Conservation (phyloP, 192 early-diverging fungal species). For the Podila verticillata region DNA sequence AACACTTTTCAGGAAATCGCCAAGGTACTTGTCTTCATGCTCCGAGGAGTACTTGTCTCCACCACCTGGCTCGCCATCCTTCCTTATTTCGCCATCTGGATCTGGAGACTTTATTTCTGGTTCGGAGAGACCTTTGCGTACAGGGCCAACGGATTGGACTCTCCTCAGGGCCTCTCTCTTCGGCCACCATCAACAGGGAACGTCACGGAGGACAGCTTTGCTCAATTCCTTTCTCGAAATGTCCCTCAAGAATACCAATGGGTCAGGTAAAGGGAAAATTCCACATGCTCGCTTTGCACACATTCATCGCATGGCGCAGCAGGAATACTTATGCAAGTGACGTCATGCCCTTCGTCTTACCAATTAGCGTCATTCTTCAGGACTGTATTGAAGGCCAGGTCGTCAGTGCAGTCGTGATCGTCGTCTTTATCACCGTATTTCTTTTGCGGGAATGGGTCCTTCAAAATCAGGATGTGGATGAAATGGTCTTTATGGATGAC, state of each 20-base stretch:
- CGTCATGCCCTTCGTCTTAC: background rate
- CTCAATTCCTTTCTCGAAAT: constrained; percentile 24
- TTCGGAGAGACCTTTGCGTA: constrained; percentile 67
- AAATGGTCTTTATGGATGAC: constrained; percentile 8
- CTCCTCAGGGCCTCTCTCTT: constrained; percentile 6
- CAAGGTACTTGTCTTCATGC: constrained; percentile 52
- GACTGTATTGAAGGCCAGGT: constrained; percentile 90
- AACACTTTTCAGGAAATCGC: constrained; percentile 57
- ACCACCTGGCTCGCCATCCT: constrained; percentile 84
- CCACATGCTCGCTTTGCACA: too few species aligned
- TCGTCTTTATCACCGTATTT: constrained; percentile 83
- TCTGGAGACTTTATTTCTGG: constrained; percentile 89
- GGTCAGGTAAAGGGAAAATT: constrained; percentile 24
- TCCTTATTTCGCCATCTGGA: constrained; percentile 85
- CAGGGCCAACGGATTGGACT: constrained; percentile 35
- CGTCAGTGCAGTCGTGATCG: constrained; percentile 76
- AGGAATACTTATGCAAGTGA: background rate
- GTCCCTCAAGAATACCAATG: constrained; percentile 30
- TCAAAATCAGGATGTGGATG: constrained; percentile 63
- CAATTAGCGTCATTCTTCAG: constrained; percentile 56
- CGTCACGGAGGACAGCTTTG: constrained; percentile 16
- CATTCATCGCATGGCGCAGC: too few species aligned
- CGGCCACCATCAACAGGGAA: constrained; percentile 8
- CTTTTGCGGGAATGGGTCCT: constrained; percentile 91
- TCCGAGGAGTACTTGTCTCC: constrained; percentile 72